Evolutionary conservation across 345 rosid species (phyloP).

Genomic region (Euclidium syriacum): DNA sequence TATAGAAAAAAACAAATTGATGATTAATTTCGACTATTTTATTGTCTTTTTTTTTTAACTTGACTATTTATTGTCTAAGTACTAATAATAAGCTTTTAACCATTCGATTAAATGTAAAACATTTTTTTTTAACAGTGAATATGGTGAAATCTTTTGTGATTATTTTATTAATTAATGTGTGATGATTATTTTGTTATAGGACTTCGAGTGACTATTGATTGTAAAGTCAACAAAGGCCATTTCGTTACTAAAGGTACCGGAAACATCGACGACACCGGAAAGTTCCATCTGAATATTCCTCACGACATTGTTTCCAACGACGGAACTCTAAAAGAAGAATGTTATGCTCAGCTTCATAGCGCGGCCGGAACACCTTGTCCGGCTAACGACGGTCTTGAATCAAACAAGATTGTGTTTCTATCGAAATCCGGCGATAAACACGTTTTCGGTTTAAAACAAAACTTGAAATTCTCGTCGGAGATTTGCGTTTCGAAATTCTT

Average conservation of each 20-base stretch:
- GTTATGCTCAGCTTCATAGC: slow-evolving; percentile 85
- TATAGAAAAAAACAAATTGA: too few species aligned
- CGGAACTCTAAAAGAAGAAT: slow-evolving; percentile 58
- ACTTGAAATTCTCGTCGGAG: slow-evolving; percentile 50
- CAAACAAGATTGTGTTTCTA: slow-evolving; percentile 50
- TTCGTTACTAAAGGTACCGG: slow-evolving; percentile 54
- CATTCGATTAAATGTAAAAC: too few species aligned
- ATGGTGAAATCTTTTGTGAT: neutral
- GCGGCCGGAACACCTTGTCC: slow-evolving; percentile 59
- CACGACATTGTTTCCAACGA: slow-evolving; percentile 39
- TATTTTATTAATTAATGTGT: neutral
- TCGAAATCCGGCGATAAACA: slow-evolving; percentile 41
- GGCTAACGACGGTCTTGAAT: slow-evolving; percentile 41
- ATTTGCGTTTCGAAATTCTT: slow-evolving; percentile 56
- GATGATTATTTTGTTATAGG: slow-evolving; percentile 37
- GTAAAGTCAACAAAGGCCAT: slow-evolving; percentile 48
- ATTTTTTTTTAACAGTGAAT: too few species aligned
- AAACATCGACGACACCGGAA: slow-evolving; percentile 56
- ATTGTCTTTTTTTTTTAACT: too few species aligned
- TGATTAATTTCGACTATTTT: too few species aligned
- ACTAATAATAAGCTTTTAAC: too few species aligned
- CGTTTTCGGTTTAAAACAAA: slow-evolving; percentile 49
- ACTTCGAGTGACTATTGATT: slow-evolving; percentile 63
- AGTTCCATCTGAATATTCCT: slow-evolving; percentile 55
- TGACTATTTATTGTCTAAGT: too few species aligned